Evolutionary conservation across 352 stramenopile species (phyloP).

Genomic region (Pythium aristosporum): DNA sequence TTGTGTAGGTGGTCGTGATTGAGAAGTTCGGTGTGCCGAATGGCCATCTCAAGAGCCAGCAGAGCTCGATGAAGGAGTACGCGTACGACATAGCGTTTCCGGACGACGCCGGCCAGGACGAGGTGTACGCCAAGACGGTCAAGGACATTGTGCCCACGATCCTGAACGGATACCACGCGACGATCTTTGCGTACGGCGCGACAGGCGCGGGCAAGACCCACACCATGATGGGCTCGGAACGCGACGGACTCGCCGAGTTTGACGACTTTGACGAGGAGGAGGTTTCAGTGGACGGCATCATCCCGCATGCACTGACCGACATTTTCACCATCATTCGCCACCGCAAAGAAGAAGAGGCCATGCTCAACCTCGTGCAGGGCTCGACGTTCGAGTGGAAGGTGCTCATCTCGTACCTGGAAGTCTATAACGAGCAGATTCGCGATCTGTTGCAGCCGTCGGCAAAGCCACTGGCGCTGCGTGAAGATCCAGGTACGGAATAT

Average conservation of each 20-base stretch:
- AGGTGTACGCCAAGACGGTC: conserved; percentile 59
- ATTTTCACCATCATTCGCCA: conserved; percentile 70
- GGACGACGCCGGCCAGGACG: conserved; percentile 45
- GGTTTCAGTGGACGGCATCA: conserved; percentile 74
- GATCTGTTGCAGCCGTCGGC: conserved; percentile 79
- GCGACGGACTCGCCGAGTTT: conserved; percentile 46
- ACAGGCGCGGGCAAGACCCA: conserved; percentile 70
- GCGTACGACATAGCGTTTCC: conserved; percentile 60
- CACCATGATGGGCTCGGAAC: conserved; percentile 72
- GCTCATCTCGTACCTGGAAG: conserved; percentile 87
- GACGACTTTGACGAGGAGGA: conserved; percentile 44
- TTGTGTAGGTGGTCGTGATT: conserved; percentile 53
- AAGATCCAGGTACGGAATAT: conserved; percentile 39
- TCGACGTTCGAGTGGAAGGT: conserved; percentile 75
- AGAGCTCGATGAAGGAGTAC: conserved; percentile 56
- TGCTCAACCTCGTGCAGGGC: conserved; percentile 38
- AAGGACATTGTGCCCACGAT: conserved; percentile 62
- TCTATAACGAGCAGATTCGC: conserved; percentile 92
- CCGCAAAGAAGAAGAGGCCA: conserved; percentile 53
- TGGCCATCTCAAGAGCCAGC: conserved; percentile 52
- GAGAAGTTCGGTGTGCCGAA: conserved; percentile 51
- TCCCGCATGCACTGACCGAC: conserved; percentile 62
- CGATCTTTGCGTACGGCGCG: conserved; percentile 75
- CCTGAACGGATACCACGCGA: conserved; percentile 80
- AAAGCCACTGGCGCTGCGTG: conserved; percentile 37